These are phyloP conservation scores for Tripterygium wilfordii DNA, from an alignment of 177 flowering plant genomes.

Conservation along the genomic window DNA sequence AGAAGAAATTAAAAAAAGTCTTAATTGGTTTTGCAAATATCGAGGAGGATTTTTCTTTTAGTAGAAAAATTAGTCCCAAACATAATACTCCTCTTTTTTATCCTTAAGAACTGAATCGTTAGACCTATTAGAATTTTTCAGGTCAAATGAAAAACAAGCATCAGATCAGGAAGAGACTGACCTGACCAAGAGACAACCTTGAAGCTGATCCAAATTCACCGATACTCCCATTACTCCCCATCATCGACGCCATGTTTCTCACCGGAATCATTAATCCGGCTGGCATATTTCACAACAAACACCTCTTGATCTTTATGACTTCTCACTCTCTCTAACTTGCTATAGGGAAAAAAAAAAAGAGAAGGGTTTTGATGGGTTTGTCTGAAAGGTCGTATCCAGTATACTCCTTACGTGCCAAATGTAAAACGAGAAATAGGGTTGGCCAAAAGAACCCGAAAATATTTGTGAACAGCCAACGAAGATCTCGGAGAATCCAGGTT, in stretches of 20 bases:
- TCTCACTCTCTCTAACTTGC: background rate
- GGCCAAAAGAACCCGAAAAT: too few species aligned
- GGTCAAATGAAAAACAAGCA: background rate
- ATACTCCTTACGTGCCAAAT: too few species aligned
- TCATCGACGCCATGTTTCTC: slow-evolving; percentile 35
- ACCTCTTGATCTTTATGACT: background rate
- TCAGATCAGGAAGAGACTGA: slow-evolving; percentile 1
- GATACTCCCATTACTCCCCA: slow-evolving; percentile 23
- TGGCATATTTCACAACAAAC: slow-evolving; percentile 28
- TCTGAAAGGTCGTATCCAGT: too few species aligned
- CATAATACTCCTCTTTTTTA: background rate
- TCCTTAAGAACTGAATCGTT: background rate
- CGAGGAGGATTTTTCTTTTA: slow-evolving; percentile 37
- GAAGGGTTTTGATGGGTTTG: too few species aligned
- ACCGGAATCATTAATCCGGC: slow-evolving; percentile 54
- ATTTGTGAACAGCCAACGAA: slow-evolving; percentile 17
- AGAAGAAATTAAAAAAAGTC: background rate
- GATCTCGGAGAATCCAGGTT: slow-evolving; percentile 26
- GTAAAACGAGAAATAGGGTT: too few species aligned
- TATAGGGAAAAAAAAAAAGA: slow-evolving; percentile 2
- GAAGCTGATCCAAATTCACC: slow-evolving; percentile 35
- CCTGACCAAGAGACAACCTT: slow-evolving; percentile 37
- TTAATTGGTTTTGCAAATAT: slow-evolving; percentile 19
- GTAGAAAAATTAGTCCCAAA: slow-evolving; percentile 7
- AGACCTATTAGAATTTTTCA: too few species aligned